A percentile compares a stretch with the other conserved stretches of the same genome.
Evolutionary conservation across 331 rosid species (phyloP).

Genomic region (Arachis monticola): DNA sequence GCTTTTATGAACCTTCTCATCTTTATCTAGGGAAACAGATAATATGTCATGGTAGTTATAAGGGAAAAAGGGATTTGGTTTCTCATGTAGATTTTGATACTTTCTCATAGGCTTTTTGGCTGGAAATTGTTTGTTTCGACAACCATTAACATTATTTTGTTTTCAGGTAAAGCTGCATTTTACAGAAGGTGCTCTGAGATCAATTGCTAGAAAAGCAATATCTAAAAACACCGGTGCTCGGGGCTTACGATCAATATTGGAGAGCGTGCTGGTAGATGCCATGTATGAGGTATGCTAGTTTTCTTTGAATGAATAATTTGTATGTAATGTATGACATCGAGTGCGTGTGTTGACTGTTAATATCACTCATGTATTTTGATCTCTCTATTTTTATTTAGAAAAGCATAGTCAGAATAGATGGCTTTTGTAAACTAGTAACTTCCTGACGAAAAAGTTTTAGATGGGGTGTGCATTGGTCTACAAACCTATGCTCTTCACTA

Average conservation of each 20-base stretch:
- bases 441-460: too few relatives aligned
- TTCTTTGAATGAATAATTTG: conserved; percentile 19
- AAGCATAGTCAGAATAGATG: background rate
- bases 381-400: background rate
- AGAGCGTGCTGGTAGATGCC: conserved; percentile 84
- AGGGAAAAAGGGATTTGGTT: conserved; percentile 29
- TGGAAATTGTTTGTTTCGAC: conserved; percentile 32
- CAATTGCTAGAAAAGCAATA: conserved; percentile 78
- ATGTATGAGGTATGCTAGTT: conserved; percentile 83
- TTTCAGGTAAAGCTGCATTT: conserved; percentile 85
- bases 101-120: conserved; percentile 31
- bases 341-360: background rate
- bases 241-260: conserved; percentile 83
- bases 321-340: conserved; percentile 2
- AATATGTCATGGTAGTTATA: conserved; percentile 25
- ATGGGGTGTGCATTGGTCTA: background rate
- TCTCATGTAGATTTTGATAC: conserved; percentile 26
- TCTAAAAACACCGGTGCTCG: conserved; percentile 93
- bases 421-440: background rate
- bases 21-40: background rate
- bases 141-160: conserved; percentile 9
- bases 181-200: conserved; percentile 66
- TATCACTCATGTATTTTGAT: background rate
- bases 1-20: conserved; percentile 31
- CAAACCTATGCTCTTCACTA: background rate